phyloP scores from a whole-genome alignment of 169 alveolate species.

The Plasmodium reichenowi region DNA sequence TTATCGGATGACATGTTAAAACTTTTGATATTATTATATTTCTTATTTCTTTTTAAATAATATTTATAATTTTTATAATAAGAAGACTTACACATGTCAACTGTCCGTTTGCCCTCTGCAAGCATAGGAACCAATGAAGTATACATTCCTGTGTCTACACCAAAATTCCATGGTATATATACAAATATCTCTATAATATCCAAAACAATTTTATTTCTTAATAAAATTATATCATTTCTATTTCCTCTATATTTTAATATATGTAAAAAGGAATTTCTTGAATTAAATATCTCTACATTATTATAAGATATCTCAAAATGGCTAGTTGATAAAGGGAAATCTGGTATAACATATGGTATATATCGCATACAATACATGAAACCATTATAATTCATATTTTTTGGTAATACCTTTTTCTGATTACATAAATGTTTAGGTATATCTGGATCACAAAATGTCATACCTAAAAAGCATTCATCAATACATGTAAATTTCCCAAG shows the following conservation, averaged over 20 bases:
- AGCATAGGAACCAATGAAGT: constrained; percentile 4
- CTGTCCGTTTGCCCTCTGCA: background rate
- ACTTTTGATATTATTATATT: background rate
- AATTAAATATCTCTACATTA: constrained; percentile 49
- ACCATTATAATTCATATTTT: constrained; percentile 61
- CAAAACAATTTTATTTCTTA: constrained; percentile 55
- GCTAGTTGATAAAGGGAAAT: constrained; percentile 62
- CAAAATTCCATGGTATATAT: constrained; percentile 57
- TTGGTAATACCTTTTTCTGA: constrained; percentile 63
- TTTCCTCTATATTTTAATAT: constrained; percentile 65
- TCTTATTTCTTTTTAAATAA: constrained; percentile 9
- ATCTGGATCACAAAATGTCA: constrained; percentile 73
- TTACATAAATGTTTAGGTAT: constrained; percentile 57
- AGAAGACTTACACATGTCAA: constrained; percentile 55
- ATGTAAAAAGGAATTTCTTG: constrained; percentile 55
- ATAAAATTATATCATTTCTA: constrained; percentile 13
- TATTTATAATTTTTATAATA: constrained; percentile 48
- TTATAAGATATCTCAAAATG: constrained; percentile 30
- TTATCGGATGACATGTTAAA: constrained; percentile 16
- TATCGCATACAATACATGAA: constrained; percentile 74
- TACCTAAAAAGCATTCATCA: constrained; percentile 73
- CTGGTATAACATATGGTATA: constrained; percentile 73
- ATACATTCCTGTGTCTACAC: constrained; percentile 46
- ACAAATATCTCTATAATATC: constrained; percentile 63
- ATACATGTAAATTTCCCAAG: constrained; percentile 45